Conservation (phyloP, 2,329 filamentous ascomycete species). For the Alternaria burnsii region DNA sequence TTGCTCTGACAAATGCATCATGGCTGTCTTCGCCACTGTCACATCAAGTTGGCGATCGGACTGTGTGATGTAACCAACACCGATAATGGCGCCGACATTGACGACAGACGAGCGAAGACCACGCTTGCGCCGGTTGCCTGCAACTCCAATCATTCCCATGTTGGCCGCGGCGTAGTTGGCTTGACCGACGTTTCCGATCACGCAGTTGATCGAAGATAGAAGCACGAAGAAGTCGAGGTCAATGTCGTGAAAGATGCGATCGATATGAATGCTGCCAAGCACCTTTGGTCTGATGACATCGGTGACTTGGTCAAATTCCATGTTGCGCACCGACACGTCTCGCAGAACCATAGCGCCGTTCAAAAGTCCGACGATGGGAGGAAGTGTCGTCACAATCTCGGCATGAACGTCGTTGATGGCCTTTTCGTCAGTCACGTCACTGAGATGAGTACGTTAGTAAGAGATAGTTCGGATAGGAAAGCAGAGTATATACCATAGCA, state of each 20-base stretch:
- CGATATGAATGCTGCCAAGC: no score
- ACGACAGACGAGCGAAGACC: slow-evolving; percentile 27
- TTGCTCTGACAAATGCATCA: slow-evolving; percentile 21
- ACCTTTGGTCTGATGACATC: no score
- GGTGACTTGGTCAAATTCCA: no score
- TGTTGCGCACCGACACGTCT: no score
- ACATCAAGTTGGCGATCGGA: neutral
- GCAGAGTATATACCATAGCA: slow-evolving; percentile 14
- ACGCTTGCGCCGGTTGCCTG: slow-evolving; percentile 45
- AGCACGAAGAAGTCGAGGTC: slow-evolving; percentile 41
- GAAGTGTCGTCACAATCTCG: neutral
- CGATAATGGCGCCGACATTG: neutral
- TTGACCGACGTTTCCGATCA: slow-evolving; percentile 50
- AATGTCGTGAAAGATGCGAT: no score
- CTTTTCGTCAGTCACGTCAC: slow-evolving; percentile 12
- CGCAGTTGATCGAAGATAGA: slow-evolving; percentile 32
- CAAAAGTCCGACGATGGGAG: neutral
- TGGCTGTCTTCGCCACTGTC: slow-evolving; percentile 6
- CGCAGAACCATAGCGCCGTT: no score
- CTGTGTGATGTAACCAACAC: slow-evolving; percentile 20
- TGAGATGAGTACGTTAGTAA: slow-evolving; percentile 2
- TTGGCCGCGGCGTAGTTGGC: slow-evolving; percentile 59
- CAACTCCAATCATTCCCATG: slow-evolving; percentile 50
- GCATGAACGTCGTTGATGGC: slow-evolving; percentile 6
- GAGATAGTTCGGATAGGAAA: neutral